phyloP scores from a whole-genome alignment of 2,329 filamentous ascomycete species.

The Aspergillus ochraceoroseus region DNA sequence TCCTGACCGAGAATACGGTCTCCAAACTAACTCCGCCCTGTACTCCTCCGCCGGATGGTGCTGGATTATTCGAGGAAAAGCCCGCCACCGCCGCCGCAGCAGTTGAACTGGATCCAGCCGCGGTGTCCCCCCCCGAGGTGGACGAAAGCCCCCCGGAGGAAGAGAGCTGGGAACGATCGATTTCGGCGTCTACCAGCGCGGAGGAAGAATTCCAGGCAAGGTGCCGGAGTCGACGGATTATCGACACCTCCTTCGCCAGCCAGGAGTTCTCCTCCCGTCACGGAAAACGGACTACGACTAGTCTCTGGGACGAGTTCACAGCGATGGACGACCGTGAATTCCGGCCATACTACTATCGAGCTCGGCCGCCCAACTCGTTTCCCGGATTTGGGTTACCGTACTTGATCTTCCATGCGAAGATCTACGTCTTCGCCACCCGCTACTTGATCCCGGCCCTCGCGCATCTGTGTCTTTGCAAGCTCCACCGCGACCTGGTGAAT shows the following conservation, averaged over 20 bases:
- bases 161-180: slow-evolving; percentile 16
- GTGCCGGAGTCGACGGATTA: slow-evolving; percentile 21
- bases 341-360: slow-evolving; percentile 11
- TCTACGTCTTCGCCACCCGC: slow-evolving; percentile 43
- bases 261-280: slow-evolving; percentile 30
- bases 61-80: too few species aligned
- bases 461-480: slow-evolving; percentile 39
- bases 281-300: slow-evolving; percentile 32
- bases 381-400: slow-evolving; percentile 32
- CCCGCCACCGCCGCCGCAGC: too few species aligned
- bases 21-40: slow-evolving; percentile 37
- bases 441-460: slow-evolving; percentile 41
- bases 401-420: slow-evolving; percentile 42
- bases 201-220: slow-evolving; percentile 2
- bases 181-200: slow-evolving; percentile 6
- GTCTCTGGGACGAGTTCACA: slow-evolving; percentile 39
- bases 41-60: slow-evolving; percentile 35
- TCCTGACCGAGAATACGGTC: slow-evolving; percentile 23
- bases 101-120: slow-evolving; percentile 16
- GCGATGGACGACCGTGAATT: slow-evolving; percentile 35
- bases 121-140: slow-evolving; percentile 1
- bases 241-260: slow-evolving; percentile 38
- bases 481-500: slow-evolving; percentile 36
- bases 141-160: slow-evolving; percentile 4
- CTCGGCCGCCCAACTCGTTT: slow-evolving; percentile 11